A percentile compares a stretch with the other conserved stretches of the same genome.
These are phyloP conservation scores for Phlebiopsis flavidoalba DNA, from an alignment of 768 basidiomycete species.

Conservation along the genomic window DNA sequence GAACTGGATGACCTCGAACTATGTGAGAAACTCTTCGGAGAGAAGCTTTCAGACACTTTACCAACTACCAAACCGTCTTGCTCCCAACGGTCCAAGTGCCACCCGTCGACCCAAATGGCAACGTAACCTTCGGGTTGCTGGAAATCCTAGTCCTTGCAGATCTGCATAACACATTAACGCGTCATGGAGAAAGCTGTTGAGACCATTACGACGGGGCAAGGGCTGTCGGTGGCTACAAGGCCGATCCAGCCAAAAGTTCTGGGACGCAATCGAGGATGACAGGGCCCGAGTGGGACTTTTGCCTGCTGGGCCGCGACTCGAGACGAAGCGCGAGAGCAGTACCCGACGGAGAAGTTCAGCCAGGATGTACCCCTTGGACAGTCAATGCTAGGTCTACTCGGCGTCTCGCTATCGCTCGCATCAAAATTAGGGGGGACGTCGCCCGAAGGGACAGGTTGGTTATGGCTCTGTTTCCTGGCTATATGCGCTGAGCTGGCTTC, in stretches of 20 bases:
- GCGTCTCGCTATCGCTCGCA: slow-evolving; percentile 76
- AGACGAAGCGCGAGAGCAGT: slow-evolving; percentile 1
- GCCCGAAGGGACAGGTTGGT: slow-evolving; percentile 80
- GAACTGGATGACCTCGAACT: slow-evolving; percentile 62
- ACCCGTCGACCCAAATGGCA: slow-evolving; percentile 27
- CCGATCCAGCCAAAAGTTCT: slow-evolving; percentile 61
- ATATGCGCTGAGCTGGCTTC: not conserved
- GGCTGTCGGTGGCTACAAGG: slow-evolving; percentile 93
- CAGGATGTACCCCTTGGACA: slow-evolving; percentile 59
- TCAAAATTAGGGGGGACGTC: slow-evolving; percentile 72
- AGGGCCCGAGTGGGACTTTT: slow-evolving; percentile 85
- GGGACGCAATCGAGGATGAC: slow-evolving; percentile 84
- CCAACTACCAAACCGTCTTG: slow-evolving; percentile 40
- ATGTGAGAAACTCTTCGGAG: slow-evolving; percentile 67
- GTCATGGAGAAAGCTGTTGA: slow-evolving; percentile 64
- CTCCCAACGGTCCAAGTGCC: slow-evolving; percentile 38
- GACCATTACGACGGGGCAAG: slow-evolving; percentile 62
- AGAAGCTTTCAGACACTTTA: slow-evolving; percentile 67
- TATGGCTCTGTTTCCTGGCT: not conserved
- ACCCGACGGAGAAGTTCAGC: slow-evolving; percentile 40
- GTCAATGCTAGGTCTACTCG: slow-evolving; percentile 77
- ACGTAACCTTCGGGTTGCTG: slow-evolving; percentile 44
- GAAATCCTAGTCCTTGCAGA: slow-evolving; percentile 86
- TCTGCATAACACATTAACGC: slow-evolving; percentile 65
- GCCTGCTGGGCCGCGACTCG: slow-evolving; percentile 9